Evolutionary conservation across 495 filamentous ascomycete genomes (phyloP).

Genomic region (Alectoria sarmentosa): DNA sequence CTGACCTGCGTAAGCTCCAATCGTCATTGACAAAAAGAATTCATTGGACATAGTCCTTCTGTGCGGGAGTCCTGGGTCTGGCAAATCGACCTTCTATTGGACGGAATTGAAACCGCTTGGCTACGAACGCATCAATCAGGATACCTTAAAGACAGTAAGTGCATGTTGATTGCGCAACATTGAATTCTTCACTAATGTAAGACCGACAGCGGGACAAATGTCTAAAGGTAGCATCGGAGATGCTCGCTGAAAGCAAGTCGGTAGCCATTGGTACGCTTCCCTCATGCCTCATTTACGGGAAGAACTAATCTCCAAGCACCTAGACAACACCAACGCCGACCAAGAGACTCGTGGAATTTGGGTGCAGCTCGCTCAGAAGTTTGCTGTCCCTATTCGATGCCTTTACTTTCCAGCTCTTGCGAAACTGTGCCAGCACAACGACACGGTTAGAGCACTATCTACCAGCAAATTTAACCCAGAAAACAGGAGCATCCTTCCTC

Average conservation of each 20-base stretch:
- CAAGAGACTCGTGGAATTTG: slow-evolving; percentile 64
- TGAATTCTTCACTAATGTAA: slow-evolving; percentile 3
- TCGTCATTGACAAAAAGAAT: slow-evolving; percentile 54
- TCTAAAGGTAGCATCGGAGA: slow-evolving; percentile 62
- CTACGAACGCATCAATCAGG: slow-evolving; percentile 86
- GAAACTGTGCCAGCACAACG: slow-evolving; percentile 81
- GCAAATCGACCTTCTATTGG: slow-evolving; percentile 89
- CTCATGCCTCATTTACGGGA: not conserved
- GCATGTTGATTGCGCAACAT: slow-evolving; percentile 1
- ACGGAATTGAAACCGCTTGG: slow-evolving; percentile 67
- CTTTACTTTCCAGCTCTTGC: slow-evolving; percentile 71
- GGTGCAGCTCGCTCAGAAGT: slow-evolving; percentile 62
- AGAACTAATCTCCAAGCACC: slow-evolving; percentile 1
- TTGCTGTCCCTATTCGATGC: slow-evolving; percentile 72
- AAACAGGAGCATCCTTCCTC: slow-evolving; percentile 62
- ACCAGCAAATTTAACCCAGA: slow-evolving; percentile 59
- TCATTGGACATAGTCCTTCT: slow-evolving; percentile 72
- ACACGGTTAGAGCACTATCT: slow-evolving; percentile 73
- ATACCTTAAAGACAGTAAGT: slow-evolving; percentile 71
- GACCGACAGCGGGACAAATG: slow-evolving; percentile 65
- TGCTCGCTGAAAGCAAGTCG: slow-evolving; percentile 55
- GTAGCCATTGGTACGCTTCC: slow-evolving; percentile 65
- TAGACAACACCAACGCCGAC: slow-evolving; percentile 93
- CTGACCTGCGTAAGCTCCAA: slow-evolving; percentile 17
- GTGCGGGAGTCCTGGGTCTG: slow-evolving; percentile 79